These are phyloP conservation scores for Isochrysis galbana DNA, from an alignment of 78 protist genomes.

Conservation along the genomic window DNA sequence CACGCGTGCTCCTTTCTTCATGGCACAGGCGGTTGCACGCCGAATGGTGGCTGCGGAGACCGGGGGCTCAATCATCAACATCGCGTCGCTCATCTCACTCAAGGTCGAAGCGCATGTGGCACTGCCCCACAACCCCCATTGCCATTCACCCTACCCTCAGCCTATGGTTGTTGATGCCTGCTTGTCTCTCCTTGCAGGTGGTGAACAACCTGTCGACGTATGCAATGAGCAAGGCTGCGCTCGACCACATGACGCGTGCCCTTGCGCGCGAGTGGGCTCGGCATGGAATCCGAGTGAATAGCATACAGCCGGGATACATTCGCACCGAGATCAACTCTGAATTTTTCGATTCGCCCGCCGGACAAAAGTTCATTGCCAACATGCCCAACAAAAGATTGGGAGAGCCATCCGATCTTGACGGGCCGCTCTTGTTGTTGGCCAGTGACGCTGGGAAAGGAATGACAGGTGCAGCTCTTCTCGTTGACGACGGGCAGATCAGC, in stretches of 20 bases:
- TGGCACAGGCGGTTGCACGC: not conserved
- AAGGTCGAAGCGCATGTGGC: too few relatives aligned
- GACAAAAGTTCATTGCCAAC: not conserved
- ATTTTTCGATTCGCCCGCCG: not conserved
- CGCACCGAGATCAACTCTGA: not conserved
- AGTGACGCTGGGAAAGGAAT: not conserved
- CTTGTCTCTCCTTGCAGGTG: too few relatives aligned
- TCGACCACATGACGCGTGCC: slow-evolving; percentile 1
- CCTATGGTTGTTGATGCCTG: too few relatives aligned
- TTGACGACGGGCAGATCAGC: not conserved
- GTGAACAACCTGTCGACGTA: not conserved
- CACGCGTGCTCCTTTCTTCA: not conserved
- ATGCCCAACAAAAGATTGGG: not conserved
- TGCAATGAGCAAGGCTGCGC: not conserved
- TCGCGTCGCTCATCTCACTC: not conserved
- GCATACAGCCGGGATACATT: not conserved
- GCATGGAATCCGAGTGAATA: not conserved
- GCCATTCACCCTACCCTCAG: too few relatives aligned
- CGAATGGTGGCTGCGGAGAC: not conserved
- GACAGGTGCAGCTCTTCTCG: not conserved
- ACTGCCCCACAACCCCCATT: too few relatives aligned
- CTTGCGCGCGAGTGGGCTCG: not conserved
- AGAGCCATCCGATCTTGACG: not conserved
- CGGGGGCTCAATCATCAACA: not conserved
- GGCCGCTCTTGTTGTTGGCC: not conserved